A percentile compares a stretch with the other conserved stretches of the same genome.
These are phyloP conservation scores for Fusarium nisikadoi DNA, from an alignment of 2,329 filamentous ascomycete genomes.

Conservation along the genomic window DNA sequence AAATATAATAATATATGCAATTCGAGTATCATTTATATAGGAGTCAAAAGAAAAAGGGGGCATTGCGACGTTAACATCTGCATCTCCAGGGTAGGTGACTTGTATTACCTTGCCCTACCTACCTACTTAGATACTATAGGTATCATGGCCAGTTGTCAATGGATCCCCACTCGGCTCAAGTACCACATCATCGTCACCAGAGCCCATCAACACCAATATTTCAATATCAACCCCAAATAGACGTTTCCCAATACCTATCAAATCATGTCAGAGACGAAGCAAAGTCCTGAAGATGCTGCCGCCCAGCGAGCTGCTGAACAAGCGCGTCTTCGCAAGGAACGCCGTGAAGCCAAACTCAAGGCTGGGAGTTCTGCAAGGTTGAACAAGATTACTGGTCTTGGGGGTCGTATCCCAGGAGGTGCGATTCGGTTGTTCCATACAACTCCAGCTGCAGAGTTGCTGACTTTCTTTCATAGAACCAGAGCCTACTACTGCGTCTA, in stretches of 20 bases:
- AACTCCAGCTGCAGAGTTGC: neutral
- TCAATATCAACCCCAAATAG: neutral
- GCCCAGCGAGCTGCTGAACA: constrained; percentile 69
- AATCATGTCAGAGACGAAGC: constrained; percentile 54
- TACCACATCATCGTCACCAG: constrained; percentile 24
- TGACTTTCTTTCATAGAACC: constrained; percentile 6
- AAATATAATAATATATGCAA: neutral
- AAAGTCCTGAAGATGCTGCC: constrained; percentile 56
- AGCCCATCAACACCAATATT: neutral
- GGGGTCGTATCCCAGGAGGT: constrained; percentile 55
- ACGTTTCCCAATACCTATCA: neutral
- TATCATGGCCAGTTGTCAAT: constrained; percentile 24
- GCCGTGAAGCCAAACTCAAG: constrained; percentile 81
- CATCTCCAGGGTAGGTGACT: constrained; percentile 21
- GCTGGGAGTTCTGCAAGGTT: constrained; percentile 76
- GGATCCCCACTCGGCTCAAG: constrained; percentile 11
- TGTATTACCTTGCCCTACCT: neutral
- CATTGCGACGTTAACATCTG: neutral
- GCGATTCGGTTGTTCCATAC: neutral
- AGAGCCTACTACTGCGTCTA: constrained; percentile 20
- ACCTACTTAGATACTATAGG: too few relatives aligned
- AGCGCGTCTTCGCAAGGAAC: constrained; percentile 80
- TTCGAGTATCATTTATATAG: neutral
- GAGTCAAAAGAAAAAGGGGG: neutral
- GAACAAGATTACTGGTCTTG: constrained; percentile 79